Conservation (phyloP, 805 yeast genomes). For the Zygosaccharomyces pseudorouxii region DNA sequence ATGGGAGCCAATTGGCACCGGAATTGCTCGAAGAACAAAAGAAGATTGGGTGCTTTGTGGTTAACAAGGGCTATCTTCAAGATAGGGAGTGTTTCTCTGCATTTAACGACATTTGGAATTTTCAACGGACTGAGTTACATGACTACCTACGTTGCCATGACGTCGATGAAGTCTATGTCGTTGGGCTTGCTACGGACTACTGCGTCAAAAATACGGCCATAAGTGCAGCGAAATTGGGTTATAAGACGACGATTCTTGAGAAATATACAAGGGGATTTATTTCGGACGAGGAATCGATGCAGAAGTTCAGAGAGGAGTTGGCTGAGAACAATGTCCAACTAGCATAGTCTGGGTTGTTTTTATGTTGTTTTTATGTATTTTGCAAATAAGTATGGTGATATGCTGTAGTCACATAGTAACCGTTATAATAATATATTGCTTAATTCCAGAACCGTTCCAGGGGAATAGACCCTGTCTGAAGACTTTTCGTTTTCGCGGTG, state of each 20-base stretch:
- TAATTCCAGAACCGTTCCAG: background rate
- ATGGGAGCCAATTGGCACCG: conserved; percentile 55
- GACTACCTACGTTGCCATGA: conserved; percentile 41
- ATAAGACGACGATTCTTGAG: conserved; percentile 54
- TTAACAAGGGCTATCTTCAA: conserved; percentile 64
- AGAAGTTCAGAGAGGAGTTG: conserved; percentile 19
- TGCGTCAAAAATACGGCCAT: conserved; percentile 78
- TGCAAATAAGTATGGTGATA: background rate
- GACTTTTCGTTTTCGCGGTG: conserved; percentile 1
- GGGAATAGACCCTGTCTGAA: background rate
- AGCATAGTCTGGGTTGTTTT: background rate
- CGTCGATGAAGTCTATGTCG: conserved; percentile 61
- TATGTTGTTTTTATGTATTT: background rate
- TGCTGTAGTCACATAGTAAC: background rate
- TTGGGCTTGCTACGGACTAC: conserved; percentile 82
- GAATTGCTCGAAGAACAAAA: conserved; percentile 33
- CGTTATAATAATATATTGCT: background rate
- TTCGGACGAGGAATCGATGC: conserved; percentile 36
- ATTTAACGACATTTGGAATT: conserved; percentile 73
- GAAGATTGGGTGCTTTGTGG: conserved; percentile 37
- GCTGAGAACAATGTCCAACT: conserved; percentile 17
- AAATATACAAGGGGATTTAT: conserved; percentile 55
- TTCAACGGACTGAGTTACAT: conserved; percentile 63
- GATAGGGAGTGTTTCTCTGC: conserved; percentile 88
- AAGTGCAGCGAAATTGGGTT: conserved; percentile 62